Evolutionary conservation across 768 basidiomycete genomes (phyloP).

Genomic region (Termitomyces sp.): DNA sequence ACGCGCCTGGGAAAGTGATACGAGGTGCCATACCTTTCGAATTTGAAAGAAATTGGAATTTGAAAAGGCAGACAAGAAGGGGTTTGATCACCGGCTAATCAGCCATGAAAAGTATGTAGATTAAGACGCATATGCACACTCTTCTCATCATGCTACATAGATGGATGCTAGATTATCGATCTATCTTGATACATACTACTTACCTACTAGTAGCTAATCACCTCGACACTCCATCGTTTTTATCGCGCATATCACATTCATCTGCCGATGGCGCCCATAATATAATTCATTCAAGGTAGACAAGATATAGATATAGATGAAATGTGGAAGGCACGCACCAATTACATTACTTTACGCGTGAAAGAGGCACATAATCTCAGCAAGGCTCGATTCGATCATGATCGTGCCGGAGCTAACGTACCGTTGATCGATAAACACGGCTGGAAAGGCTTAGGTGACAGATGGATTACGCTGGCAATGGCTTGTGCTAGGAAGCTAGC

Average conservation of each 20-base stretch:
- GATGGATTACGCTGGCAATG: too few relatives aligned
- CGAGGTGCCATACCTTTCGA: too few relatives aligned
- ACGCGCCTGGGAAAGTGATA: not conserved
- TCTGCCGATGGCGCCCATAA: not conserved
- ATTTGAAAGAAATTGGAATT: not conserved
- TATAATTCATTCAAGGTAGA: too few relatives aligned
- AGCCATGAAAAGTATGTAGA: too few relatives aligned
- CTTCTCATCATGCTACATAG: not conserved
- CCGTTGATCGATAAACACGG: not conserved
- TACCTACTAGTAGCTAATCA: not conserved
- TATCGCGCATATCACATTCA: not conserved
- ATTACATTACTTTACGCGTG: not conserved
- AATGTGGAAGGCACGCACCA: not conserved
- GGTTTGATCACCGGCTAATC: not conserved
- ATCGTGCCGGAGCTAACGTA: not conserved
- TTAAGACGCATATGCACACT: too few relatives aligned
- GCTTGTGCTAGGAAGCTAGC: not conserved
- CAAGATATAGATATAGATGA: not conserved
- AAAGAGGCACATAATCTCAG: not conserved
- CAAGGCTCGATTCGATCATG: not conserved
- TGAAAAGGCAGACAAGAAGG: not conserved
- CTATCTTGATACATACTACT: too few relatives aligned
- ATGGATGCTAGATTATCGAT: conserved; percentile 1
- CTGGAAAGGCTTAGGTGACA: not conserved
- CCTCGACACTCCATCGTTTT: not conserved